Evolutionary conservation across 208 protist genomes (phyloP).

Genomic region (Crithidia expoeki): DNA sequence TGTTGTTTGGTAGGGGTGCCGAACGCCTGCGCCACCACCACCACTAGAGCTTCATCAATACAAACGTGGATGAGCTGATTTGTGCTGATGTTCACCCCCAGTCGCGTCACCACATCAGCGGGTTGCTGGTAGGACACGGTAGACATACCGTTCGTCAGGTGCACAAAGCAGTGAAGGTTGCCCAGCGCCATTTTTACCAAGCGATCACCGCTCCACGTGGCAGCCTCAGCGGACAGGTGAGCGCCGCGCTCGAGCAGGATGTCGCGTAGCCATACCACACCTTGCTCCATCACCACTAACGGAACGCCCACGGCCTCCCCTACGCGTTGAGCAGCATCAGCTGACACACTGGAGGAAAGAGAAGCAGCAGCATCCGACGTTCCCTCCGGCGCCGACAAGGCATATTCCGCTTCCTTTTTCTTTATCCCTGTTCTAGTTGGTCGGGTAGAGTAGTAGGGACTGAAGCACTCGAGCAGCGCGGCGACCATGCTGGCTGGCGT

Average conservation of each 20-base stretch:
- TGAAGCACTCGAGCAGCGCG: conserved; percentile 60
- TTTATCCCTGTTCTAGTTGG: not conserved
- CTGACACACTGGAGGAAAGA: not conserved
- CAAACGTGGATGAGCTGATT: conserved; percentile 92
- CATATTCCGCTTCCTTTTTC: not conserved
- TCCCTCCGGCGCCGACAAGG: too few relatives aligned
- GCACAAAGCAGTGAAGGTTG: conserved; percentile 54
- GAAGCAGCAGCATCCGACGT: too few relatives aligned
- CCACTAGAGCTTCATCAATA: conserved; percentile 77
- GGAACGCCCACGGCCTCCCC: conserved; percentile 13
- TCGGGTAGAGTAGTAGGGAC: conserved; percentile 14
- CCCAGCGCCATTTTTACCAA: conserved; percentile 37
- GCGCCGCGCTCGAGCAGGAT: conserved; percentile 47
- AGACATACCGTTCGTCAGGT: conserved; percentile 25
- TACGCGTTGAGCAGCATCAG: not conserved
- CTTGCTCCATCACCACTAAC: conserved; percentile 21
- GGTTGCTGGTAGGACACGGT: conserved; percentile 35
- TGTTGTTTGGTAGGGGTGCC: conserved; percentile 18
- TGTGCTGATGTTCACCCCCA: conserved; percentile 73
- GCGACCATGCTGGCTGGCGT: conserved; percentile 81
- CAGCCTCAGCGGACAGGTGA: conserved; percentile 49
- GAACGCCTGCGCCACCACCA: conserved; percentile 53
- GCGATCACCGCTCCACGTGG: conserved; percentile 23
- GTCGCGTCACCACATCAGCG: conserved; percentile 38
- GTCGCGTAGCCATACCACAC: conserved; percentile 62